Base-by-base conservation (phyloP, 805 yeast species). In the Blastobotrys chiropterorum region DNA sequence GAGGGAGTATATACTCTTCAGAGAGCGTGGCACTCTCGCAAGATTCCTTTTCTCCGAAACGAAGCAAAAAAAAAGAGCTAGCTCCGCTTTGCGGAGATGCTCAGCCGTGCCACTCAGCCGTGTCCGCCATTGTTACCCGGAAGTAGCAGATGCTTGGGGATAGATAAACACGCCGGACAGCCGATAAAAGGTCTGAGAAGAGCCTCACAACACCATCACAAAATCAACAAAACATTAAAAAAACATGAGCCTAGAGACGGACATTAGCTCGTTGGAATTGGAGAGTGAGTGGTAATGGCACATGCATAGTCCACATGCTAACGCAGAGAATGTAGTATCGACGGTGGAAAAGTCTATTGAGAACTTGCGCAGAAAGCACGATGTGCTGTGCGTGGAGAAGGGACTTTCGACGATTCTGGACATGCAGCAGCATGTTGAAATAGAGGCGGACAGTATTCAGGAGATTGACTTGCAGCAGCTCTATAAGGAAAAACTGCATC, bases 401-500 rank as follows among this genome's bases (percentile, higher is more conserved):
- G 11, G 43, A 3, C 16, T 8, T 20, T 17, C 11, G 20, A 15
- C 20, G 43, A 15, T 40, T 15, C 13, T 40, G 19, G 43, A 17
- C 43, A 26, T 26, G 34, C 34, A 26, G 11, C 34, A 26, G 11
- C 34, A 26, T 6, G 11, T 26, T 26, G 43, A 15, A 40, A 17
- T 6, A 3, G 43, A 15, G 6, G 20, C 20, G 7, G 20, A 17
- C 43, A 15, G 20, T 8, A 15, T 17, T 2, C 11, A 8, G 20
- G 43, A 7, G 11, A 17, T 40, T 2, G 43, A 40, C 20, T 20
- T 40, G 20, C 43, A 19, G 16, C 20, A 42, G 44, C 44, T 42
- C 19, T 16, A 44, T 26, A 2, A 21, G 8, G 57, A 51, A 39
- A 59, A 58, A 38, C 14, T 59, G 16, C 46, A 51, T 42, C 43